These are phyloP conservation scores for Kodamaea suecica DNA, from an alignment of 1,139 yeast genomes.

Conservation along the genomic window DNA sequence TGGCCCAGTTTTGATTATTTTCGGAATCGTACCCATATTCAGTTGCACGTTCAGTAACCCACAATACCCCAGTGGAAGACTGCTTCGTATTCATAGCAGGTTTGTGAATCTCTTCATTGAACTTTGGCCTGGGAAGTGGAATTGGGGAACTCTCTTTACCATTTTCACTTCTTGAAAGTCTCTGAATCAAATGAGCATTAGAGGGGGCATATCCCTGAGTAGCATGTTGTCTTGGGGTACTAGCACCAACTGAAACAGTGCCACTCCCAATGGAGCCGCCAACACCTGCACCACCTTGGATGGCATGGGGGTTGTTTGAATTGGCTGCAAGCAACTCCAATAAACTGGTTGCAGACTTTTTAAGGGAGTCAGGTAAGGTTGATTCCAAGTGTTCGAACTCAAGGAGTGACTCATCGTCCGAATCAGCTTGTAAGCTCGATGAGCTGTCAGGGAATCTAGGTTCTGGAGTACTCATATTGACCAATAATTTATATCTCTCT, in stretches of 20 bases:
- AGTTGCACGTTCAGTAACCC: conserved; percentile 66
- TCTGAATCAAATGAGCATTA: conserved; percentile 25
- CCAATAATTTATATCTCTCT: too few species aligned
- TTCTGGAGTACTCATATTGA: conserved; percentile 1
- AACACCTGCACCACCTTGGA: too few species aligned
- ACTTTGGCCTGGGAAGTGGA: conserved; percentile 51
- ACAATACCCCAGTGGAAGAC: conserved; percentile 65
- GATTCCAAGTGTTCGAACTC: conserved; percentile 48
- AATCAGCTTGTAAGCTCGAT: conserved; percentile 11
- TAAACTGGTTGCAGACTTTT: conserved; percentile 41
- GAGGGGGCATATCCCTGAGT: conserved; percentile 1
- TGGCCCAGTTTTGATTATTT: conserved; percentile 56
- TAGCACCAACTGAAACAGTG: conserved; percentile 1
- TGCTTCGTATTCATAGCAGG: conserved; percentile 65
- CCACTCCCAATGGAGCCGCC: conserved; percentile 5
- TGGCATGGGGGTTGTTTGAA: not conserved
- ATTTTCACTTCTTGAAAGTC: conserved; percentile 31
- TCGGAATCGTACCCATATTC: conserved; percentile 55
- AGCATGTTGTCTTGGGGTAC: conserved; percentile 5
- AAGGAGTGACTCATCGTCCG: conserved; percentile 24
- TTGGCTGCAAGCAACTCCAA: conserved; percentile 26
- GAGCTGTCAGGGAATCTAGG: not conserved
- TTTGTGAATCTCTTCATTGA: conserved; percentile 45
- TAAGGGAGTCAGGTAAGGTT: conserved; percentile 43
- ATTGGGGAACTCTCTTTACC: conserved; percentile 47